Percentiles rank a stretch among this genome's conserved stretches.
Evolutionary conservation across 1,139 yeast species (phyloP).

Genomic region (Yarrowia galli): DNA sequence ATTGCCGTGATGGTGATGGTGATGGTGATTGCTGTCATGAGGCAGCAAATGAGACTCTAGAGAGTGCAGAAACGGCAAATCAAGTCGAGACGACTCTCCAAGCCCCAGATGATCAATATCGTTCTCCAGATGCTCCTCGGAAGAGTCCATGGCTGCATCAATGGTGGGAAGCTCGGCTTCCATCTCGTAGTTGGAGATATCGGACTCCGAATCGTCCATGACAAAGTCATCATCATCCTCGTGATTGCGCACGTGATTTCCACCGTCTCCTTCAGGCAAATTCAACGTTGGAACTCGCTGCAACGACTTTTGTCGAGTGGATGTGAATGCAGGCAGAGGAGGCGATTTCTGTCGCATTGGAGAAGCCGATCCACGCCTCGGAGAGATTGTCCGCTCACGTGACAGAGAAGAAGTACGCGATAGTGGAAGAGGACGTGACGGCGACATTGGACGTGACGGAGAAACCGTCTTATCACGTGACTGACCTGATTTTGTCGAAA

Average conservation of each 20-base stretch:
- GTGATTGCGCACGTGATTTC: background rate
- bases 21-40: background rate
- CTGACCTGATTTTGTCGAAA: background rate
- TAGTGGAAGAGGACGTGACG: background rate
- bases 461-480: conserved; percentile 12
- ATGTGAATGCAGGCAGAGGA: conserved; percentile 2
- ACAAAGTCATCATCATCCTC: background rate
- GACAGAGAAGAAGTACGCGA: background rate
- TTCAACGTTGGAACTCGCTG: conserved; percentile 9
- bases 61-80: background rate
- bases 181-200: background rate
- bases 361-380: background rate
- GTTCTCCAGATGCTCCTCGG: background rate
- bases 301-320: background rate
- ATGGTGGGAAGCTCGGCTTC: conserved; percentile 17
- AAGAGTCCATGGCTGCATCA: conserved; percentile 9
- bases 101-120: conserved; percentile 7
- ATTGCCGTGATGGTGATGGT: background rate
- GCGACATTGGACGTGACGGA: background rate
- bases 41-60: conserved; percentile 15
- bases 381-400: background rate
- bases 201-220: background rate
- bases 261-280: conserved; percentile 24
- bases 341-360: conserved; percentile 1
- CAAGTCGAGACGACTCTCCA: background rate